Base-by-base conservation (phyloP, 441 rosid species). In the Francoa sonchifolia region DNA sequence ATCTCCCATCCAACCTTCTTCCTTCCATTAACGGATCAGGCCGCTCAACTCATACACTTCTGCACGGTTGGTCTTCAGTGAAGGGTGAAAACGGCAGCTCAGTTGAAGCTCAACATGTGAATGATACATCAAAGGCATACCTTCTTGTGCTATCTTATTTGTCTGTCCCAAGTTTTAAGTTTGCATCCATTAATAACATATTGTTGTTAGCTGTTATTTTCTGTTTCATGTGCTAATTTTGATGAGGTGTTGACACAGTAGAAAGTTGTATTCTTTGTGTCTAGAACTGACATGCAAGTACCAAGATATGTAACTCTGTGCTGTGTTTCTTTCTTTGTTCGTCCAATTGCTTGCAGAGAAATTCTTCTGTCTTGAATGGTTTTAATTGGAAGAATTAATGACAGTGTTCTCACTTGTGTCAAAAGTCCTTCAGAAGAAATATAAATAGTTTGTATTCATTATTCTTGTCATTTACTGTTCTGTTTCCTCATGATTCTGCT, bases 11-110 rank as follows among this genome's bases (percentile, higher is more conserved):
- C 54, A 47, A 73, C 21, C 61, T 81, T 54, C 67, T 83, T 38
- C 94, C 95, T 43, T 75, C 99, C 29, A 58, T 76, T 51, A 79
- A 81, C 45, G 77, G 75, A 67, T 64, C 89, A 5, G 84, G 85
- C 61, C 69, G 81, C 58, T 79, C 99, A 42, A 69, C 79, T 42
- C 66, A 73, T 30, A 59, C 75, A 26, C 54, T 83, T 31, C 50
- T 76, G 65, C 50, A 76, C 55, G 75, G 82, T 44, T 78, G 79
- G 83, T 65, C 86, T 73, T 69, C 94, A 20, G 37, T 71, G 42
- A 72, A 68, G 67, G 48, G 58, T 36, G 66, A 52, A 48, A 48
- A 47, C 34, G 75, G 44, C 30, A 22, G 37, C 42, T 55, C 51
- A 26, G 49, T 39, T 31, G 52, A 54, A 19, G 47, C 43, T 47